Evolutionary conservation across 345 rosid species (phyloP).

Genomic region (Hevea brasiliensis): DNA sequence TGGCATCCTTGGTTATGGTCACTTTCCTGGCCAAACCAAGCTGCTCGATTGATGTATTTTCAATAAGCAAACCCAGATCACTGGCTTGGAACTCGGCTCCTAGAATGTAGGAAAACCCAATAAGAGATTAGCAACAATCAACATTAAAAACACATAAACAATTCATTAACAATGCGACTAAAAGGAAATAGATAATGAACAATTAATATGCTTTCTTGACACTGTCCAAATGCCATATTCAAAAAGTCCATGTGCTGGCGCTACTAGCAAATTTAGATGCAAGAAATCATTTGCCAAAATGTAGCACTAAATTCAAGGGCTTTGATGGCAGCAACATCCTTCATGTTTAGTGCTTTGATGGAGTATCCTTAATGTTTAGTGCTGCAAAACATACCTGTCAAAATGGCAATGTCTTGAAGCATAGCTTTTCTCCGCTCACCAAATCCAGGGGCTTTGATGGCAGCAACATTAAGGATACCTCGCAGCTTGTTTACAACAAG

Average conservation of each 20-base stretch:
- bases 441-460: slow-evolving; percentile 93
- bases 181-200: not conserved
- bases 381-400: slow-evolving; percentile 57
- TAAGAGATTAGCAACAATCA: not conserved
- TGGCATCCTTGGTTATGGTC: slow-evolving; percentile 73
- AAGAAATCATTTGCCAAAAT: too few species aligned
- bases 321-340: too few species aligned
- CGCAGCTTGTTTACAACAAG: slow-evolving; percentile 94
- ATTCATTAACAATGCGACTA: not conserved
- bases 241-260: too few species aligned
- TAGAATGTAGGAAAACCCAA: slow-evolving; percentile 27
- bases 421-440: slow-evolving; percentile 97
- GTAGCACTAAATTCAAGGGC: too few species aligned
- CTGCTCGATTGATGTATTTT: slow-evolving; percentile 74
- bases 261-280: too few species aligned
- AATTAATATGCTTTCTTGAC: not conserved
- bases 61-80: slow-evolving; percentile 77
- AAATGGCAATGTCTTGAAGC: slow-evolving; percentile 92
- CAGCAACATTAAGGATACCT: slow-evolving; percentile 91
- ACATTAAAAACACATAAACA: not conserved
- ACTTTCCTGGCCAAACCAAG: slow-evolving; percentile 88
- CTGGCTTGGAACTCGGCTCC: slow-evolving; percentile 92
- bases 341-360: too few species aligned
- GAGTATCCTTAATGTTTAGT: too few species aligned
- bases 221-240: not conserved